Percentiles rank a stretch among this genome's conserved stretches.
phyloP scores from a whole-genome alignment of 2,329 filamentous ascomycete species.

The Tolypocladium pustulatum region DNA sequence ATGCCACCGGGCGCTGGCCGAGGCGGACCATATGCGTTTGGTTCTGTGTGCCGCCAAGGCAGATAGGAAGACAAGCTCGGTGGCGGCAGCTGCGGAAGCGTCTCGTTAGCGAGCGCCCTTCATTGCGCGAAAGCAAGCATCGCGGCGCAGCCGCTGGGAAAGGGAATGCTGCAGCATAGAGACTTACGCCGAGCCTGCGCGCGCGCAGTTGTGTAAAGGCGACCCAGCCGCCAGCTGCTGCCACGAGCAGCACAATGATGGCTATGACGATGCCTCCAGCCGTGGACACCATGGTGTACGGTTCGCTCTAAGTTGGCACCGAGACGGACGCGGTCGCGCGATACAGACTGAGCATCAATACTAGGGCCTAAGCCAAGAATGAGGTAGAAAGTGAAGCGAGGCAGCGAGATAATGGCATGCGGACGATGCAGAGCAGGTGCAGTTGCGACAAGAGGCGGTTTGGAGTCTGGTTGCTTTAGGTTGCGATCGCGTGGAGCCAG shows the following conservation, averaged over 20 bases:
- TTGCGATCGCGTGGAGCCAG: background rate
- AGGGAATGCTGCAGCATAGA: background rate
- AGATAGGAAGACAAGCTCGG: slow-evolving; percentile 59
- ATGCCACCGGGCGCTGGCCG: slow-evolving; percentile 51
- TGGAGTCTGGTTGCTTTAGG: background rate
- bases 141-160: background rate
- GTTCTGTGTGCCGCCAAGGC: slow-evolving; percentile 50
- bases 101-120: background rate
- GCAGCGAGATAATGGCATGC: background rate
- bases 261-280: slow-evolving; percentile 64
- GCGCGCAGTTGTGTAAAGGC: slow-evolving; percentile 64
- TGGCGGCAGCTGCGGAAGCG: slow-evolving; percentile 47
- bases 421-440: background rate
- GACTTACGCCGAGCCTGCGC: slow-evolving; percentile 55
- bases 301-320: background rate
- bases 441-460: background rate
- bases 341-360: background rate
- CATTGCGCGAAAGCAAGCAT: background rate
- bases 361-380: background rate
- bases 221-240: slow-evolving; percentile 53
- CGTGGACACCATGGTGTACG: slow-evolving; percentile 40
- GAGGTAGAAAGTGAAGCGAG: background rate
- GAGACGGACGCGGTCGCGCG: background rate
- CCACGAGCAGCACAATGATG: slow-evolving; percentile 50
- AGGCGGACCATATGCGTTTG: slow-evolving; percentile 36